A percentile compares a stretch with the other conserved stretches of the same genome.
Conservation (phyloP, 345 rosid genomes). For the Eucalyptus lansdowneana region DNA sequence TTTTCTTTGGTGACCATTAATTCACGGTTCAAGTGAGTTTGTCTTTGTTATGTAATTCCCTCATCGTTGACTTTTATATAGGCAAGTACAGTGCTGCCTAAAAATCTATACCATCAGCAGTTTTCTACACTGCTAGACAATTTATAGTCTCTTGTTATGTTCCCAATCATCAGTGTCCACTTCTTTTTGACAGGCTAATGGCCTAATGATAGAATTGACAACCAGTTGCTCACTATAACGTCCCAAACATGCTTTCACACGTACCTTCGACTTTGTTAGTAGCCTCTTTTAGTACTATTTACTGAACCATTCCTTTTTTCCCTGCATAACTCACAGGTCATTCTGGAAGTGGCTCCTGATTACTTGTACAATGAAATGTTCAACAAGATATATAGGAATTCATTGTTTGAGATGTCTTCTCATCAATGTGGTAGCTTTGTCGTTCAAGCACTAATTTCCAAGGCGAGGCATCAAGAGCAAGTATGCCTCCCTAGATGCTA, state of each 20-base stretch:
- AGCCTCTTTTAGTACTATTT: not conserved
- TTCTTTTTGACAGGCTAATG: not conserved
- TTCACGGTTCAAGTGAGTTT: not conserved
- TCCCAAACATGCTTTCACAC: not conserved
- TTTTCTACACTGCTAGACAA: not conserved
- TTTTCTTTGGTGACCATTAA: not conserved
- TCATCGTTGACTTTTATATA: not conserved
- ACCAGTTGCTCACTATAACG: not conserved
- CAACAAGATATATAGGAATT: slow-evolving; percentile 54
- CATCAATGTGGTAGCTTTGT: slow-evolving; percentile 92
- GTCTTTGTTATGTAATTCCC: not conserved
- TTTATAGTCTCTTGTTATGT: not conserved
- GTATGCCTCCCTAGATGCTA: slow-evolving; percentile 17
- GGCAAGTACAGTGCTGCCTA: not conserved
- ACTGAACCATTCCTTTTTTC: not conserved
- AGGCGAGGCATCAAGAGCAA: slow-evolving; percentile 57
- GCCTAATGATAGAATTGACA: not conserved
- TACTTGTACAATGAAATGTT: slow-evolving; percentile 61
- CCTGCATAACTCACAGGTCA: slow-evolving; percentile 36
- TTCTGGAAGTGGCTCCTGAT: slow-evolving; percentile 81
- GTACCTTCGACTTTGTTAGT: not conserved
- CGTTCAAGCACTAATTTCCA: slow-evolving; percentile 68
- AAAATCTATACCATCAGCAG: not conserved
- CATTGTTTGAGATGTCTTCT: slow-evolving; percentile 63
- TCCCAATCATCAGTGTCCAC: not conserved